Evolutionary conservation across 1,284 basidiomycete genomes (phyloP).

Genomic region (Pulveroboletus sp.): DNA sequence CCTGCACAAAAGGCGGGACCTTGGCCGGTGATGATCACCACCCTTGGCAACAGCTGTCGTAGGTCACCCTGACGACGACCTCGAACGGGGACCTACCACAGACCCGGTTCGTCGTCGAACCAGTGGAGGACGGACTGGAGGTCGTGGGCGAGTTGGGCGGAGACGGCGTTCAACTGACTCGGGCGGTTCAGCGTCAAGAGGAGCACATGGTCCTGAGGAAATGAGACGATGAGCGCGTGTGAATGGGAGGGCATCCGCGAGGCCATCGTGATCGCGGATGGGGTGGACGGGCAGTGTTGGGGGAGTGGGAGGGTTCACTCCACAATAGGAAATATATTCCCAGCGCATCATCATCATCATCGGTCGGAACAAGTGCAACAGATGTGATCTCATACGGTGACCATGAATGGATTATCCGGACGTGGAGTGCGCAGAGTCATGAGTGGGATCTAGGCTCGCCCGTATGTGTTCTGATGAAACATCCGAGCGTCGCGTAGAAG

Average conservation of each 20-base stretch:
- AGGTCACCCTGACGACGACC: not conserved
- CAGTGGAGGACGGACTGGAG: slow-evolving; percentile 61
- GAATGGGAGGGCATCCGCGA: slow-evolving; percentile 43
- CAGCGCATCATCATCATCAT: not conserved
- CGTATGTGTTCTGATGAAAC: not conserved
- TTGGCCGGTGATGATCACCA: slow-evolving; percentile 72
- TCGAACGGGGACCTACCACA: slow-evolving; percentile 56
- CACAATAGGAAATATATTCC: slow-evolving; percentile 10
- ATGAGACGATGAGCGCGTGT: slow-evolving; percentile 51
- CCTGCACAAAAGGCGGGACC: slow-evolving; percentile 81
- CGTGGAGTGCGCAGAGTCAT: not conserved
- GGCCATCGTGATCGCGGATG: slow-evolving; percentile 5
- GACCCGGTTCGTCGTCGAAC: slow-evolving; percentile 69
- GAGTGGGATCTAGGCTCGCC: too few relatives aligned
- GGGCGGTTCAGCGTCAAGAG: slow-evolving; percentile 76
- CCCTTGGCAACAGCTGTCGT: slow-evolving; percentile 43
- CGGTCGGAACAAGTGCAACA: too few relatives aligned
- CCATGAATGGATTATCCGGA: not conserved
- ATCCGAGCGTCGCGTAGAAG: not conserved
- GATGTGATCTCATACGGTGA: too few relatives aligned
- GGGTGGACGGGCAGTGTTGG: too few relatives aligned
- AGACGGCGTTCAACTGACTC: slow-evolving; percentile 70
- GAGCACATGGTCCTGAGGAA: slow-evolving; percentile 65
- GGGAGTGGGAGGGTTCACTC: not conserved
- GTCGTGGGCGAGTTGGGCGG: slow-evolving; percentile 54